Base-by-base conservation (phyloP, 148 eudicot genomes). In the Oxyria digyna region DNA sequence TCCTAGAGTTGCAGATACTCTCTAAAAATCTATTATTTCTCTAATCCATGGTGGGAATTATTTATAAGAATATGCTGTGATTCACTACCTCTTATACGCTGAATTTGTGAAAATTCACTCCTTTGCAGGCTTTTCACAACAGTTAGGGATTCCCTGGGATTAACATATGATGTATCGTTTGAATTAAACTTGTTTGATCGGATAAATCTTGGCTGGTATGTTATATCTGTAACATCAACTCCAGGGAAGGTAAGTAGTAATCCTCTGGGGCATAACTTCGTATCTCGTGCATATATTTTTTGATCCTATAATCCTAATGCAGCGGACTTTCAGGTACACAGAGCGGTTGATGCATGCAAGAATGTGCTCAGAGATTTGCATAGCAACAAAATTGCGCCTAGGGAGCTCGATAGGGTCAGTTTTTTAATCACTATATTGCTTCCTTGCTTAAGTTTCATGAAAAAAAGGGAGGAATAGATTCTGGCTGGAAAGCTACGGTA, bases 321-420 rank as follows among this genome's bases (percentile, higher is more conserved):
- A 41, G 69, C 20, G 20, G 64, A 42, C 67, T 31, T 80, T 21
- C 82, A 94, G 98, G 98, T 90, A 45, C 83, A 86, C 76, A 87
- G 87, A 85, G 98, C 98, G 68, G 98, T 94, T 79, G 98, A 94
- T 72, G 98, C 98, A 75, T 94, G 97, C 88, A 94, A 90, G 81
- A 84, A 77, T 85, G 98, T 94, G 67, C 89, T 94, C 23, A 83
- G 98, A 74, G 96, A 96, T 68, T 82, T 94, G 82, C 85, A 88
- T 65, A 82, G 89, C 82, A 86, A 84, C 76, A 75, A 68, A 77
- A 80, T 94, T 76, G 76, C 80, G 49, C 87, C 84, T 73, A 87
- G 92, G 68, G 97, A 94, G 83, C 78, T 94, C 68, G 97, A 90
- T 72, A 84, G 98, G 86, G 98, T 94, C 49, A 81, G 97, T 83